phyloP scores from a whole-genome alignment of 2,329 filamentous ascomycete species.

The Mollisiaceae sp. region DNA sequence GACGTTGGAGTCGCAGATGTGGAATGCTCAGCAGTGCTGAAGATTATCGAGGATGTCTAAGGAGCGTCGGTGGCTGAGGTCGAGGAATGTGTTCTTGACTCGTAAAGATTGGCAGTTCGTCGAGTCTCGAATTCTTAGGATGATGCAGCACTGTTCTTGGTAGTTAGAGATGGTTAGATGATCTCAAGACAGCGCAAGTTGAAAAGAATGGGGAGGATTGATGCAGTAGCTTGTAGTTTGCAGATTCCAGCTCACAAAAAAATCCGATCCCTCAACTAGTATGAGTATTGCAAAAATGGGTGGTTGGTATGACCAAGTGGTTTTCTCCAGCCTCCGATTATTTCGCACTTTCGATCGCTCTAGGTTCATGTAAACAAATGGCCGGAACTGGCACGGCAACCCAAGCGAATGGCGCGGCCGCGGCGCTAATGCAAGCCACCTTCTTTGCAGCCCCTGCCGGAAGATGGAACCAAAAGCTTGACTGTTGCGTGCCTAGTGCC shows the following conservation, averaged over 20 bases:
- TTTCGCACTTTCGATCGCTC: no score
- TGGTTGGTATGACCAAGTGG: not conserved
- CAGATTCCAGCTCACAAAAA: constrained; percentile 21
- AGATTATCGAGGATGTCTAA: constrained; percentile 24
- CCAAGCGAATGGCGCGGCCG: not conserved
- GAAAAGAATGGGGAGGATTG: constrained; percentile 14
- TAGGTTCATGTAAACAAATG: not conserved
- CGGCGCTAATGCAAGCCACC: not conserved
- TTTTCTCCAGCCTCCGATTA: not conserved
- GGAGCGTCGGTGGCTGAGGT: constrained; percentile 8
- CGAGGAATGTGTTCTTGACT: constrained; percentile 30
- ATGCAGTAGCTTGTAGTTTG: constrained; percentile 23
- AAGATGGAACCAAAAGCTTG: not conserved
- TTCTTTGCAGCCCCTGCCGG: not conserved
- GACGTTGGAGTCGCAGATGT: constrained; percentile 42
- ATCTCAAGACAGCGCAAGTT: not conserved
- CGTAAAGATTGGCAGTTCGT: not conserved
- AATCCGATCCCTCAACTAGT: constrained; percentile 19
- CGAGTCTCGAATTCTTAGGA: constrained; percentile 13
- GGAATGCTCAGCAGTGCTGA: constrained; percentile 40
- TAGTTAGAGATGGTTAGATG: constrained; percentile 6
- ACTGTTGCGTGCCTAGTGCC: not conserved
- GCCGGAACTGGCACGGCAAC: not conserved
- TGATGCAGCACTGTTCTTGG: constrained; percentile 13
- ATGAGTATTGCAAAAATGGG: constrained; percentile 3